A percentile compares a stretch with the other conserved stretches of the same genome.
phyloP scores from a whole-genome alignment of 2,329 filamentous ascomycete species.

The Xylaria polymorpha region DNA sequence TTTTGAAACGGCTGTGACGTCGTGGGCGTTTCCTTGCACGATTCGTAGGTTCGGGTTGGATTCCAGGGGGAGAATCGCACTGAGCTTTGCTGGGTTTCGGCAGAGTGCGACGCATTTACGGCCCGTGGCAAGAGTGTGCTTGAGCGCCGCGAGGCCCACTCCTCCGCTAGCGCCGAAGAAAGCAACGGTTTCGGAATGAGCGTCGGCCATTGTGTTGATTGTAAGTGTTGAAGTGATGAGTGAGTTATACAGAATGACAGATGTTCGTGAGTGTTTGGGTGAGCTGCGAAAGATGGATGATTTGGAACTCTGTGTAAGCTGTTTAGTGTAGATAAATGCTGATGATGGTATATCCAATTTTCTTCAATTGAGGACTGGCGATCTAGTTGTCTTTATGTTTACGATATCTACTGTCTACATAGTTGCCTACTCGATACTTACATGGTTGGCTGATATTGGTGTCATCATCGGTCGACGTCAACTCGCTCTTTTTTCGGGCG shows the following conservation, averaged over 20 bases:
- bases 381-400: constrained; percentile 9
- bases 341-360: constrained; percentile 5
- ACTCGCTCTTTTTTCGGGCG: constrained; percentile 35
- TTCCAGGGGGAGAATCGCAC: constrained; percentile 50
- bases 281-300: background rate
- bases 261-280: background rate
- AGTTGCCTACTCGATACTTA: background rate
- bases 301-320: background rate
- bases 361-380: background rate
- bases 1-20: constrained; percentile 52
- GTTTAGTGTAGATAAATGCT: background rate
- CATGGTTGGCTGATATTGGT: background rate
- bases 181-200: constrained; percentile 55
- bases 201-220: constrained; percentile 18
- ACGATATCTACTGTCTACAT: background rate
- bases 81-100: constrained; percentile 63
- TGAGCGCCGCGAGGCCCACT: constrained; percentile 61
- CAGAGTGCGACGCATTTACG: constrained; percentile 62
- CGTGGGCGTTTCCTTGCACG: constrained; percentile 61
- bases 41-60: constrained; percentile 56
- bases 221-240: background rate
- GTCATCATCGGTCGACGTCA: background rate
- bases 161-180: constrained; percentile 67
- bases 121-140: constrained; percentile 58
- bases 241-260: background rate